Evolutionary conservation across 176 grass and related monocot species (phyloP), one percentile per base, ranked within the genome.

Genomic region (Poa pratensis): DNA sequence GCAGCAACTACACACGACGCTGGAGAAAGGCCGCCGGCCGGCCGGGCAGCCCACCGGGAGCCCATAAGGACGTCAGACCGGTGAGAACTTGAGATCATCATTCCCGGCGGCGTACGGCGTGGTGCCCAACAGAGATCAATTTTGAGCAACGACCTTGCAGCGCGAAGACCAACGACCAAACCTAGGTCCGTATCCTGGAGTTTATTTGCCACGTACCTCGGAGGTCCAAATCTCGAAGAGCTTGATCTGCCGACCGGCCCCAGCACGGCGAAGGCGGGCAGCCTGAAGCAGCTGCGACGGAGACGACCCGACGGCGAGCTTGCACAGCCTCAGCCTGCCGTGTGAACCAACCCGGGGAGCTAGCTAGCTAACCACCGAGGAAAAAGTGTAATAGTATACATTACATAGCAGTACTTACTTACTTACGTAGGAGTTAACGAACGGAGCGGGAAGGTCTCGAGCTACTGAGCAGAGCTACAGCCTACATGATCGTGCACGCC

Each of bases 401-500:
- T 12, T 43, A 45, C 11, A 15, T 45, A 72, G 69, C 69, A 48
- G n/a, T 48, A 46, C 14, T 45, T 72, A 72, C 69, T 13, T 73
- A 73, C n/a, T 2, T 73, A 64, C 9, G 9, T 13, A 49, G 70
- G 43, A 49, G 70, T 27, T 73, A 28, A 7, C 69, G 23, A 23
- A 48, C 13, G 69, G 69, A 46, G 27, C 22, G 43, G 43, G 43
- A 3, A 49, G 43, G 9, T 26, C 42, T 73, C 12, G 39, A 49
- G 40, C 70, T 49, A 50, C 40, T 24, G 71, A 51, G 26, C 1
- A 42, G 40, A 42, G 42, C 8, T 42, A 7, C 7, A 42, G 40
- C 9, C 46, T 75, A 88, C 90, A 92, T 87, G 20, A 92, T 62
- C 6, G 77, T 12, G 66, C 90, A 89, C 45, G 45, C 83, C 8